Percentiles rank a stretch among this genome's conserved stretches.
Conservation (phyloP, 176 grass and related monocot genomes). For the Secale cereale region DNA sequence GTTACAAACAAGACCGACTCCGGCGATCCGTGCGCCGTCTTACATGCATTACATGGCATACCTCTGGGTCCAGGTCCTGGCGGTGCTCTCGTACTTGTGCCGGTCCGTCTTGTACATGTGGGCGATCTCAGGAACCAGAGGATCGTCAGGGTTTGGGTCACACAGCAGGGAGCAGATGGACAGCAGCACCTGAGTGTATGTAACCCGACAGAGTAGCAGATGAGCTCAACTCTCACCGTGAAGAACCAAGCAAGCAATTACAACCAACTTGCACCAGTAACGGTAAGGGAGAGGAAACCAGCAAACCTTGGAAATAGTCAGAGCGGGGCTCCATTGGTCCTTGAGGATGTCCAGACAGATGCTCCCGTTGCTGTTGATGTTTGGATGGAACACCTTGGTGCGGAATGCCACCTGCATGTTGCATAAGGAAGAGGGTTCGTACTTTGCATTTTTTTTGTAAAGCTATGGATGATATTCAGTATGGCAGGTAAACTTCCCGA, state of each 20-base stretch:
- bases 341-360: slow-evolving; percentile 84
- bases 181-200: slow-evolving; percentile 45
- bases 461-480: neutral
- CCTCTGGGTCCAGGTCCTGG: slow-evolving; percentile 77
- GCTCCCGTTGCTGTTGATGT: slow-evolving; percentile 78
- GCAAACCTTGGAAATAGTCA: slow-evolving; percentile 68
- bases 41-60: slow-evolving; percentile 65
- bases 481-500: neutral
- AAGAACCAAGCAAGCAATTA: neutral
- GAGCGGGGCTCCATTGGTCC: slow-evolving; percentile 79
- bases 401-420: slow-evolving; percentile 67
- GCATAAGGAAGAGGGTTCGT: neutral
- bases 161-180: slow-evolving; percentile 73
- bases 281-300: neutral
- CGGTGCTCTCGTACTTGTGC: slow-evolving; percentile 67
- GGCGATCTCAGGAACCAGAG: slow-evolving; percentile 74
- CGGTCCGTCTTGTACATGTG: slow-evolving; percentile 80
- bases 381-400: slow-evolving; percentile 80
- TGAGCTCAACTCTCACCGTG: neutral
- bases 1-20: slow-evolving; percentile 7
- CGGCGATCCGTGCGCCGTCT: neutral
- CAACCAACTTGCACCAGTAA: neutral
- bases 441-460: neutral
- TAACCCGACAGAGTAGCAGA: neutral
- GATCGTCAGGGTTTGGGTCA: slow-evolving; percentile 73